Evolutionary conservation across 805 yeast genomes (phyloP).

Genomic region (Candida endomychidarum): DNA sequence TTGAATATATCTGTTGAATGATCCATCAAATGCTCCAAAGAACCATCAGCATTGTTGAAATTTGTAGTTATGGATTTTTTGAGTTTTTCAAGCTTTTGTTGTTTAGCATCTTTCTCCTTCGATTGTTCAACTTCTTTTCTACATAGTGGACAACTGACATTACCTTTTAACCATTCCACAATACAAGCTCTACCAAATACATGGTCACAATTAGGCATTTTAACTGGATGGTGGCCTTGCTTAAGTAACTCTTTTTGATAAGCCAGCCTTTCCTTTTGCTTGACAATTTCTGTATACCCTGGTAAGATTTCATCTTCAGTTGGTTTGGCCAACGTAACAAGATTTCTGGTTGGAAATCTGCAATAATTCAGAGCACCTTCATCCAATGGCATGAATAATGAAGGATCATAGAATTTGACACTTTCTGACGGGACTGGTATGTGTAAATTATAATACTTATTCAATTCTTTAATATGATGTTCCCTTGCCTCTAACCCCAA

Average conservation of each 20-base stretch:
- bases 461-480: not conserved
- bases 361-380: constrained; percentile 23
- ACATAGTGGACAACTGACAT: constrained; percentile 44
- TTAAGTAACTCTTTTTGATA: constrained; percentile 14
- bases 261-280: constrained; percentile 10
- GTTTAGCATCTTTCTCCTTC: constrained; percentile 19
- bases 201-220: constrained; percentile 44
- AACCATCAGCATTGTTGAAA: constrained; percentile 18
- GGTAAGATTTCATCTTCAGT: constrained; percentile 28
- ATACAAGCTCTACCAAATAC: constrained; percentile 42
- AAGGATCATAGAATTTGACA: constrained; percentile 28
- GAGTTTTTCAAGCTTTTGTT: constrained; percentile 15
- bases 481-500: not conserved
- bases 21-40: constrained; percentile 24
- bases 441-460: not conserved
- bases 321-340: constrained; percentile 20
- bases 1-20: constrained; percentile 38
- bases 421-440: not conserved
- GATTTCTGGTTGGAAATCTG: constrained; percentile 28
- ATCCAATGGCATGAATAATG: constrained; percentile 33
- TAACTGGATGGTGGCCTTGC: constrained; percentile 34
- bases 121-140: constrained; percentile 35
- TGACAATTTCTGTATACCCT: constrained; percentile 20
- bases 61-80: constrained; percentile 14
- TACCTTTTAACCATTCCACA: constrained; percentile 40